Evolutionary conservation across 2,329 filamentous ascomycete species (phyloP).

Genomic region (Pyrenophora seminiperda): DNA sequence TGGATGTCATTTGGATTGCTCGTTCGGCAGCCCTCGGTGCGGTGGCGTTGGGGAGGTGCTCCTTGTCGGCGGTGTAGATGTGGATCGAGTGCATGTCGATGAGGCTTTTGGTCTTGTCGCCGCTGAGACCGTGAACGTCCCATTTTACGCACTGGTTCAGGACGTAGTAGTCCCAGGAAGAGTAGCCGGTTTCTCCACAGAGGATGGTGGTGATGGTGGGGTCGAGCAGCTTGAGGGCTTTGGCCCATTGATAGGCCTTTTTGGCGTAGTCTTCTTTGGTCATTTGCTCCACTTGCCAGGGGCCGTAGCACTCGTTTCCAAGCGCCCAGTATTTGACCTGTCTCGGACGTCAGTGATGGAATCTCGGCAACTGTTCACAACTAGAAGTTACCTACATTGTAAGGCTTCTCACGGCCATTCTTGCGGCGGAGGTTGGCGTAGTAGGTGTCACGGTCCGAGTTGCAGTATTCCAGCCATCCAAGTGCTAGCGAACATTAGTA

Average conservation of each 20-base stretch:
- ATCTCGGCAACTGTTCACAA: not conserved
- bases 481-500: conserved; percentile 55
- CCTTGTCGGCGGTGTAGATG: conserved; percentile 69
- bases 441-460: conserved; percentile 75
- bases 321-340: conserved; percentile 81
- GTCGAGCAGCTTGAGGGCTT: conserved; percentile 73
- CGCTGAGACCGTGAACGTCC: conserved; percentile 56
- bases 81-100: conserved; percentile 85
- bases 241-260: conserved; percentile 73
- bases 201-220: conserved; percentile 72
- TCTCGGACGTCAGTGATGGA: not conserved
- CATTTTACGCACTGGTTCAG: conserved; percentile 69
- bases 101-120: conserved; percentile 54
- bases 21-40: conserved; percentile 73
- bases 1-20: conserved; percentile 71
- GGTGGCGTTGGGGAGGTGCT: conserved; percentile 47
- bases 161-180: conserved; percentile 74
- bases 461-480: conserved; percentile 87
- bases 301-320: conserved; percentile 66
- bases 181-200: conserved; percentile 72
- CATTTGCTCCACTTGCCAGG: conserved; percentile 62
- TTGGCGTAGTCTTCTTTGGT: conserved; percentile 72
- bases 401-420: conserved; percentile 77
- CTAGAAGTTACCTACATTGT: conserved; percentile 58
- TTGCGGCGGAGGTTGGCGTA: conserved; percentile 79